phyloP scores from a whole-genome alignment of 73 alveolate species.

The Paramecium caudatum region DNA sequence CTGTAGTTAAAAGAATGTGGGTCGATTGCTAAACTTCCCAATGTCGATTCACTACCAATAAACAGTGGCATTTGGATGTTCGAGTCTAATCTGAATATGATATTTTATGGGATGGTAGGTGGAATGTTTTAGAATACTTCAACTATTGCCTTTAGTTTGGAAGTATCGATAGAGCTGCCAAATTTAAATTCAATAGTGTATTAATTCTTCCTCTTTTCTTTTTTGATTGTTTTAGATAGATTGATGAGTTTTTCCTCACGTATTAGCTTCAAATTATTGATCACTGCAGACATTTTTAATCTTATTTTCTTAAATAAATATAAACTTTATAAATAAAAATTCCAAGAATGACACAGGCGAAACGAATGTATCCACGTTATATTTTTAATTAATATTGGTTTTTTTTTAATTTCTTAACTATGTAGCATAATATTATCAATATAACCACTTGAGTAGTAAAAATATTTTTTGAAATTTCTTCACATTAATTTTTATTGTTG shows the following conservation, averaged over 20 bases:
- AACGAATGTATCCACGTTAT: no score
- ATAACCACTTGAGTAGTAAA: no score
- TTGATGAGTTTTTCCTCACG: not conserved
- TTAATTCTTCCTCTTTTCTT: conserved; percentile 23
- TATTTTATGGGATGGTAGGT: not conserved
- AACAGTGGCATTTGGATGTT: not conserved
- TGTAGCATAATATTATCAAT: no score
- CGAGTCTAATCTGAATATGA: not conserved
- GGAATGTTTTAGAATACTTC: not conserved
- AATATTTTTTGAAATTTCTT: no score
- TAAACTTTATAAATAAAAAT: no score
- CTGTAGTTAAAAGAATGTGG: not conserved
- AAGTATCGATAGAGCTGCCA: conserved; percentile 28
- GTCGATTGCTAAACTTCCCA: not conserved
- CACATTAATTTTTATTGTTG: no score
- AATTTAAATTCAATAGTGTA: conserved; percentile 26
- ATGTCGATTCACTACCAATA: not conserved
- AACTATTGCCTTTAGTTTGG: not conserved
- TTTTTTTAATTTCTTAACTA: no score
- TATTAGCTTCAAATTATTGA: not conserved
- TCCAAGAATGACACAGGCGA: no score
- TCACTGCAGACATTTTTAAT: not conserved
- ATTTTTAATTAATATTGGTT: no score
- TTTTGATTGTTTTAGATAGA: not conserved
- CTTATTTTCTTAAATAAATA: no score